phyloP scores from a whole-genome alignment of 345 rosid genomes.

The Syzygium aromaticum region DNA sequence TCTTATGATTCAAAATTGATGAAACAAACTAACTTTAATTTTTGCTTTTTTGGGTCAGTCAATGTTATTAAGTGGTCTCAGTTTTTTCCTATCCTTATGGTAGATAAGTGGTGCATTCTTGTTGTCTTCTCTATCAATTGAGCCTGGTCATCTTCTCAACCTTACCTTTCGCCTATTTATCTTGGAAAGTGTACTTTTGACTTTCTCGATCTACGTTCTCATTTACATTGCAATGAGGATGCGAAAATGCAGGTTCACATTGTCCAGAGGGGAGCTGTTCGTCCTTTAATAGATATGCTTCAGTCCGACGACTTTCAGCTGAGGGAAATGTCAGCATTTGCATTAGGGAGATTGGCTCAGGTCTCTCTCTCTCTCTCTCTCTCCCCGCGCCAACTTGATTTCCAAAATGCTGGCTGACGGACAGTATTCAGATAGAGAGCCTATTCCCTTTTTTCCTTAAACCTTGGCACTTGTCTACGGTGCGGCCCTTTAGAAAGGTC shows the following conservation, averaged over 20 bases:
- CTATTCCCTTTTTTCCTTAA: background rate
- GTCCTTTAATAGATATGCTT: slow-evolving; percentile 92
- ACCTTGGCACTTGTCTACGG: background rate
- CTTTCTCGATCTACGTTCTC: background rate
- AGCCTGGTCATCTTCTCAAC: background rate
- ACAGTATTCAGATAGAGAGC: background rate
- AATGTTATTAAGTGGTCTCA: background rate
- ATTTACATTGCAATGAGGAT: background rate
- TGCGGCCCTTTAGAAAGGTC: background rate
- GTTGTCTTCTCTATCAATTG: background rate
- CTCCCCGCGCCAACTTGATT: background rate
- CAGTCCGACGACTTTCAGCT: slow-evolving; percentile 82
- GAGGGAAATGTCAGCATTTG: slow-evolving; percentile 99
- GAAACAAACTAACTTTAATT: background rate
- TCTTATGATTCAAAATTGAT: background rate
- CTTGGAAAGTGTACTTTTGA: background rate
- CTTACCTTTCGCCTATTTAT: background rate
- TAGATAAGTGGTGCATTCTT: background rate
- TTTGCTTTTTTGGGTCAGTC: background rate
- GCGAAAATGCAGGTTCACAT: slow-evolving; percentile 72
- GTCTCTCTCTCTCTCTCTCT: slow-evolving; percentile 20
- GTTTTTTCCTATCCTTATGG: background rate
- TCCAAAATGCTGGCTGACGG: background rate
- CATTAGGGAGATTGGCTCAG: slow-evolving; percentile 99
- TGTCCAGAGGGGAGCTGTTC: slow-evolving; percentile 98